phyloP scores from a whole-genome alignment of 2,329 filamentous ascomycete genomes.

The Ophiostoma sp. region DNA sequence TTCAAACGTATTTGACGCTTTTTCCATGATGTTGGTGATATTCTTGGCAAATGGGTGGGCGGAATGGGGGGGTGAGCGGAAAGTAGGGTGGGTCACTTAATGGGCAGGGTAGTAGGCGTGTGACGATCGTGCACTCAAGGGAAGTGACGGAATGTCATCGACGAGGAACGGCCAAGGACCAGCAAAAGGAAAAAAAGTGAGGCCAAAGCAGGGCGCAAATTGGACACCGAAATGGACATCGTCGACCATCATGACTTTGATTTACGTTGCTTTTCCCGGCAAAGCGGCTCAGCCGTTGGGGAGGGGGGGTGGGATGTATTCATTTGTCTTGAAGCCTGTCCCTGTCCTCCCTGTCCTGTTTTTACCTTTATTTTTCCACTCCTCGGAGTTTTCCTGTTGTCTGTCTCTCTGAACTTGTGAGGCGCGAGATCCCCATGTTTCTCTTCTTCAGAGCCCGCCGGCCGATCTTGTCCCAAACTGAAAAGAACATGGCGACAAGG shows the following conservation, averaged over 20 bases:
- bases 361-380: neutral
- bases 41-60: no score
- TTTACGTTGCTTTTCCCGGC: neutral
- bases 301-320: no score
- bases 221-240: neutral
- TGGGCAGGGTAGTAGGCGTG: neutral
- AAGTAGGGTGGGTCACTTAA: no score
- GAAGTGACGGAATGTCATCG: neutral
- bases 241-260: neutral
- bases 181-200: neutral
- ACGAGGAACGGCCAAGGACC: neutral
- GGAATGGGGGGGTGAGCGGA: no score
- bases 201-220: neutral
- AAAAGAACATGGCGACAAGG: neutral
- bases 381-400: neutral
- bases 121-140: neutral
- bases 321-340: neutral
- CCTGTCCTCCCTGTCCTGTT: neutral
- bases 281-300: neutral
- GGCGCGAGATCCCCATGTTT: neutral
- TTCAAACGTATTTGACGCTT: no score
- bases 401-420: neutral
- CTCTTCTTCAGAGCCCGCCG: neutral
- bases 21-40: no score
- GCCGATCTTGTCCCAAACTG: neutral